Evolutionary conservation across 1,139 yeast genomes (phyloP).

Genomic region (Sugiyamaella xylanicola): DNA sequence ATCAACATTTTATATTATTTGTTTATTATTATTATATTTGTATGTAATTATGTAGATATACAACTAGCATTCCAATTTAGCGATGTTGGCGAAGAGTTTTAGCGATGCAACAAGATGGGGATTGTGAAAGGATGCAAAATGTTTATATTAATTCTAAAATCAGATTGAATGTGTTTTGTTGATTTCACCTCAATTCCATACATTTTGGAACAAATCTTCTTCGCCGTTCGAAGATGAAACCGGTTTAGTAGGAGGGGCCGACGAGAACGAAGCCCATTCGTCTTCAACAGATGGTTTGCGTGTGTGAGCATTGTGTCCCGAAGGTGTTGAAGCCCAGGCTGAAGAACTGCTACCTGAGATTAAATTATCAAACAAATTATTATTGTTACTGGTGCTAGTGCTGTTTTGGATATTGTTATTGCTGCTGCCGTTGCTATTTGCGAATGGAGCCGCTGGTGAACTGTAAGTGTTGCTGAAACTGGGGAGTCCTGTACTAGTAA

Average conservation of each 20-base stretch:
- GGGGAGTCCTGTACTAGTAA: background rate
- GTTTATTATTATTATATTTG: constrained; percentile 8
- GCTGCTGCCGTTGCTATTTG: constrained; percentile 35
- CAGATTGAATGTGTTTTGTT: background rate
- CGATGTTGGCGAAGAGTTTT: too few species aligned
- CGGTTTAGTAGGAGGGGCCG: constrained; percentile 34
- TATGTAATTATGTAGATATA: constrained; percentile 16
- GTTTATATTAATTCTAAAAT: background rate
- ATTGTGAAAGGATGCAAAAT: background rate
- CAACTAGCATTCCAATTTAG: constrained; percentile 7
- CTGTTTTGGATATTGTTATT: constrained; percentile 31
- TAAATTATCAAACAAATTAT: constrained; percentile 45
- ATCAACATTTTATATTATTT: constrained; percentile 8
- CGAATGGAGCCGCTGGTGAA: too few species aligned
- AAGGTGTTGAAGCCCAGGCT: constrained; percentile 26
- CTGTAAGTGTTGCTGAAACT: constrained; percentile 12
- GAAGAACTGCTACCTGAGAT: constrained; percentile 22
- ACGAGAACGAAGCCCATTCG: constrained; percentile 35
- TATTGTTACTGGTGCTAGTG: constrained; percentile 23
- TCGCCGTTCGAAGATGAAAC: constrained; percentile 41
- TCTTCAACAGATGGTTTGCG: constrained; percentile 24
- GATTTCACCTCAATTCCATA: constrained; percentile 53
- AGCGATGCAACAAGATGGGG: background rate
- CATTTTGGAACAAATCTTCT: constrained; percentile 69
- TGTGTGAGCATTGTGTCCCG: constrained; percentile 18